Percentiles rank a stretch among this genome's conserved stretches.
Evolutionary conservation across 768 basidiomycete genomes (phyloP).

Genomic region (Podaxis rugospora): DNA sequence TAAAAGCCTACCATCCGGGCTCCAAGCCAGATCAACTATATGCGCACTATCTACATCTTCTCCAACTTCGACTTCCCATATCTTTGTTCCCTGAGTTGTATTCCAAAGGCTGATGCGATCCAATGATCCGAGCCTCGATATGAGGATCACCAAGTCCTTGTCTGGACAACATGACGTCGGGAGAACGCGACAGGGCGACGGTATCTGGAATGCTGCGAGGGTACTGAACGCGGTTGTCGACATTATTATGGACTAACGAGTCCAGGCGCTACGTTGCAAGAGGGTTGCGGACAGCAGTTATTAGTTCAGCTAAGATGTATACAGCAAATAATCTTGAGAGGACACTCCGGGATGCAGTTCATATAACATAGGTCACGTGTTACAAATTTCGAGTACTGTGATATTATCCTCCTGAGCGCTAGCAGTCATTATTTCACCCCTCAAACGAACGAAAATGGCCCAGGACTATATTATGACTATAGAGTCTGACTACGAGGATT

Average conservation of each 20-base stretch:
- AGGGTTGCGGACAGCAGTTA: too few species aligned
- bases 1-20: slow-evolving; percentile 62
- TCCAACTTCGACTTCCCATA: slow-evolving; percentile 76
- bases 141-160: slow-evolving; percentile 71
- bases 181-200: slow-evolving; percentile 54
- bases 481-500: slow-evolving; percentile 72
- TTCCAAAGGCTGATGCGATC: slow-evolving; percentile 80
- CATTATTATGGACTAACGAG: slow-evolving; percentile 22
- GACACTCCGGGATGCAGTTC: neutral
- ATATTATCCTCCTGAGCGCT: neutral
- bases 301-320: neutral
- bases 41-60: slow-evolving; percentile 40
- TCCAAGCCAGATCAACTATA: slow-evolving; percentile 68
- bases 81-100: slow-evolving; percentile 65
- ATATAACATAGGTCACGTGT: slow-evolving; percentile 11
- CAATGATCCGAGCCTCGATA: slow-evolving; percentile 62
- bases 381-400: neutral
- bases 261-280: neutral
- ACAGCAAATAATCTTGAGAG: neutral
- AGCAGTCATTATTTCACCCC: neutral
- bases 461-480: slow-evolving; percentile 80
- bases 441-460: slow-evolving; percentile 20
- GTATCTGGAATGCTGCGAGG: slow-evolving; percentile 53
- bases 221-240: slow-evolving; percentile 47
- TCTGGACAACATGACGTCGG: slow-evolving; percentile 76